Percentiles rank a stretch among this genome's conserved stretches.
Conservation (phyloP, 176 grass and related monocot species). For the Oryza glumipatula region DNA sequence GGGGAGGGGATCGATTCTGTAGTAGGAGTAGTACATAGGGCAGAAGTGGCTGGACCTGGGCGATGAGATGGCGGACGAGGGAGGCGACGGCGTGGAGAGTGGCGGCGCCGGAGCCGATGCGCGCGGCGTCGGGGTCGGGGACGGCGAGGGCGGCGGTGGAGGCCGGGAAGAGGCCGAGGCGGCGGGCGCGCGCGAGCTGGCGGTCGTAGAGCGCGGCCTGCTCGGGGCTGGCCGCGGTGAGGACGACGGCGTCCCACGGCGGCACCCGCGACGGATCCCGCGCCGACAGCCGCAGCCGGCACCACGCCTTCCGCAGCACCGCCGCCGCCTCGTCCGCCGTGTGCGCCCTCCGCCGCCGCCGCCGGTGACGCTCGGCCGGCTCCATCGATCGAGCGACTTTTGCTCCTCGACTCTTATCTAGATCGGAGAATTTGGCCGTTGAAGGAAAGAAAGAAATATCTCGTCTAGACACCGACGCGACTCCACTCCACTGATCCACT, state of each 20-base stretch:
- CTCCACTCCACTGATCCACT: neutral
- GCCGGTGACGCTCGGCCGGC: neutral
- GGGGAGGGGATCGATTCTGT: neutral
- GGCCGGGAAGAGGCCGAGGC: conserved; percentile 66
- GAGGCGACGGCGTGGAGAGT: conserved; percentile 79
- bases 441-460: neutral
- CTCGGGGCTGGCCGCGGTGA: conserved; percentile 86
- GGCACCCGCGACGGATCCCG: conserved; percentile 73
- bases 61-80: conserved; percentile 60
- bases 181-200: conserved; percentile 65
- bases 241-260: conserved; percentile 83
- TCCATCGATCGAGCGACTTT: conserved; percentile 19
- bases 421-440: conserved; percentile 15
- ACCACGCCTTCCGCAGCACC: conserved; percentile 85
- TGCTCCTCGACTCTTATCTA: neutral
- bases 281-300: conserved; percentile 72
- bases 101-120: conserved; percentile 94
- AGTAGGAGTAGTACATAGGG: neutral
- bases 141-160: conserved; percentile 74
- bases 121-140: conserved; percentile 79
- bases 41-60: conserved; percentile 33
- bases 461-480: neutral
- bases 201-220: conserved; percentile 80
- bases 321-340: conserved; percentile 62
- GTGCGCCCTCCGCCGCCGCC: conserved; percentile 24